Evolutionary conservation across 352 stramenopile genomes (phyloP), one percentile per base, ranked within the genome.

Genomic region (Pythium aristosporum): DNA sequence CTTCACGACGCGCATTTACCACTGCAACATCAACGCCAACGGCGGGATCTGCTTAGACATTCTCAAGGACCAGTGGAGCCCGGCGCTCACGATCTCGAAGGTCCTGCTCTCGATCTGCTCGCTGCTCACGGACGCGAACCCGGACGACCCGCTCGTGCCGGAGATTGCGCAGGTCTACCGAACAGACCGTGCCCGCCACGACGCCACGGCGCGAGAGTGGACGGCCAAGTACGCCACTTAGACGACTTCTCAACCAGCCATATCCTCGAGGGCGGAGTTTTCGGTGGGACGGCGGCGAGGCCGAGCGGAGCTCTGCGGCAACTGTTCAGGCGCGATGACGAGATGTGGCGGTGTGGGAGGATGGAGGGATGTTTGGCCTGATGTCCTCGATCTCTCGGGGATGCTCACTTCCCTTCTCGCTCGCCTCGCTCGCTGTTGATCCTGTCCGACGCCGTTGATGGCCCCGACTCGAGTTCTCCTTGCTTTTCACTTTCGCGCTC

Each of bases 1-100:
- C 79, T 99, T 99, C 80, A 99, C 94, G 60, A 99, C 98, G 68
- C 96, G 96, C 77, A 99, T 99, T 67, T 99, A 99, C 77, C 98
- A 99, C 79, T 99, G 96, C 82, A 99, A 99, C 94, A 99, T 99
- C 77, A 99, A 99, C 77, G 97, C 94, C 49, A 99, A 99, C 82
- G 98, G 98, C 69, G 97, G 97, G 55, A 99, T 99, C 69, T 99
- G 98, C 83, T 88, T 99, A 83, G 98, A 99, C 74, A 99, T 99
- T 74, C 85, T 99, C 68, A 99, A 99, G 84, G 97, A 99, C 75
- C 96, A 99, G 80, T 99, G 98, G 98, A 98, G 88, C 73, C 98
- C 98, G 37, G 97, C 98, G 61, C 82, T 99, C 59, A 99, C 97
- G 52, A 99, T 99, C 76, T 98, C 88, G 61, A 99, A 99, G 86